Evolutionary conservation across 2,329 filamentous ascomycete genomes (phyloP).

Genomic region (Trichophyton equinum): DNA sequence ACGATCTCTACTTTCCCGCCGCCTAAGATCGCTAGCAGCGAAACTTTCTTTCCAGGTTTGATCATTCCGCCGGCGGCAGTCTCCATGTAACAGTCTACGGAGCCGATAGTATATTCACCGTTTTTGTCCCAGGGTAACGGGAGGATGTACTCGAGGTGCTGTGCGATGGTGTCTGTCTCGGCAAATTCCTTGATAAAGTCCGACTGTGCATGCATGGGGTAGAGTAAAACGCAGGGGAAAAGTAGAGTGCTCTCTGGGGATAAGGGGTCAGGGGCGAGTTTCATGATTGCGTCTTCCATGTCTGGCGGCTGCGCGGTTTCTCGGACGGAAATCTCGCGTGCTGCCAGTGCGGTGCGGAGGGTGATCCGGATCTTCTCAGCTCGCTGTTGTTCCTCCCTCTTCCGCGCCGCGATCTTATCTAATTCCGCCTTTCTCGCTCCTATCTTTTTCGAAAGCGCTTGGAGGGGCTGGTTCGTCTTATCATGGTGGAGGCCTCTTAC

Average conservation of each 20-base stretch:
- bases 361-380: conserved; percentile 45
- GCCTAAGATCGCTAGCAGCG: conserved; percentile 59
- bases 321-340: conserved; percentile 57
- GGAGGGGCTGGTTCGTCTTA: conserved; percentile 53
- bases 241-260: conserved; percentile 59
- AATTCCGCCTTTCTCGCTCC: conserved; percentile 44
- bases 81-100: conserved; percentile 82
- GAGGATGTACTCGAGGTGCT: conserved; percentile 76
- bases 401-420: conserved; percentile 43
- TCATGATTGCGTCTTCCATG: conserved; percentile 68
- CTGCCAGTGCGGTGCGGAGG: conserved; percentile 52
- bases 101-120: conserved; percentile 50
- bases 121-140: conserved; percentile 74
- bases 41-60: conserved; percentile 78
- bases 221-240: conserved; percentile 73
- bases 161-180: conserved; percentile 60
- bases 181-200: conserved; percentile 84
- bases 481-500: conserved; percentile 62
- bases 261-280: conserved; percentile 57
- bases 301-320: conserved; percentile 63
- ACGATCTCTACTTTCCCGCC: conserved; percentile 74
- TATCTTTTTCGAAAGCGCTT: conserved; percentile 51
- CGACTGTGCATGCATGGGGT: conserved; percentile 66
- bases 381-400: conserved; percentile 38
- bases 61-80: conserved; percentile 66